Evolutionary conservation across 2,329 filamentous ascomycete genomes (phyloP), one percentile per base, ranked within the genome.

Genomic region (Paecilomyces formosus): DNA sequence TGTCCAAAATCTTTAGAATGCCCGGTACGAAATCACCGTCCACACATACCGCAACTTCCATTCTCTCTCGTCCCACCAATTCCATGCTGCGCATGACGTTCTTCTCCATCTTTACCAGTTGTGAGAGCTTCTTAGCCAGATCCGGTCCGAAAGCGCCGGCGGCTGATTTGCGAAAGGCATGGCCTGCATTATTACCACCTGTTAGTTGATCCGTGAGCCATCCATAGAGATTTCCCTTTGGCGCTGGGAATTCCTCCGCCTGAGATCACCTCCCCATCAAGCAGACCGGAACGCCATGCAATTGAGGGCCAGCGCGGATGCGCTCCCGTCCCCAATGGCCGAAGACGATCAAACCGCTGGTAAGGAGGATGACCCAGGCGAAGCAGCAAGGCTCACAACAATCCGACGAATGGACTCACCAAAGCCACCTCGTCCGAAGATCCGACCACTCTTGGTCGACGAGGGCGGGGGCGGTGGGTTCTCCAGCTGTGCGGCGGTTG

Each of bases 81-180:
- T 99, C 94, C 83, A 97, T 87, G 74, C 92, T 97, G 76, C 94
- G 91, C 94, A 99, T 99, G 58, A 97, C 90, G 74, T 99, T 97
- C 87, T 99, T 99, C 81, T 99, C 94, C 94, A 99, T 99, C 85
- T 99, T 99, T 63, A 99, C 94, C 56, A 99, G 85, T 80, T 96
- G 90, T 49, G 92, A 91, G 62, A 99, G 87, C 84, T 99, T 99
- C 85, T 96, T 97, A 60, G 94, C 89, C 60, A 99, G 87, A 70
- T 99, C 94, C 59, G 92, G 86, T 35, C 86, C 86, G 69, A 81
- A 82, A 60, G 79, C 78, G 45, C 80, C 80, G 24, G 79, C 79
- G 55, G 80, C 72, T 53, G 77, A 75, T 67, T 80, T 81, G 60
- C 79, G 77, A 68, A 82, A 81, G 50, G 81, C 84, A 81, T 89